These are phyloP conservation scores for Xylariaceae sp. DNA, from an alignment of 2,329 filamentous ascomycete genomes.

Conservation along the genomic window DNA sequence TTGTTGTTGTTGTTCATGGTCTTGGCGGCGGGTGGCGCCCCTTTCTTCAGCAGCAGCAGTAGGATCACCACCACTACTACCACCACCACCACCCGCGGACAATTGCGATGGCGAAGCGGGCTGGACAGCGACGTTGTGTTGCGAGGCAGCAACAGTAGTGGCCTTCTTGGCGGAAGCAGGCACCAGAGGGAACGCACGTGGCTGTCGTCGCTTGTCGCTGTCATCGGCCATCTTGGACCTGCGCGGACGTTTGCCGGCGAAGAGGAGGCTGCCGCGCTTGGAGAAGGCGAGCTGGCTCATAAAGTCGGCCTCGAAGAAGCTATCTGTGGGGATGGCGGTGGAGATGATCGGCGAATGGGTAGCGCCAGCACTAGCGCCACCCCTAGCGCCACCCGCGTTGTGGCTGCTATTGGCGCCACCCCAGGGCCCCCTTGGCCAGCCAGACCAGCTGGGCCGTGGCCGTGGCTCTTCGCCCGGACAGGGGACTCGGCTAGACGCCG, in stretches of 20 bases:
- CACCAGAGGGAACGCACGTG: slow-evolving; percentile 22
- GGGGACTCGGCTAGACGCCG: no score
- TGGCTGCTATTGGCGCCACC: no score
- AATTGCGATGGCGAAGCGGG: no score
- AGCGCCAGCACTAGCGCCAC: neutral
- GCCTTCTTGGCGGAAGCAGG: slow-evolving; percentile 11
- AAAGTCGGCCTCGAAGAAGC: slow-evolving; percentile 51
- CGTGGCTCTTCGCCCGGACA: no score
- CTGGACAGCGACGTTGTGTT: no score
- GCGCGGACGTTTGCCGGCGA: slow-evolving; percentile 38
- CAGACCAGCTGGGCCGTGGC: no score
- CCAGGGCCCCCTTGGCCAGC: no score
- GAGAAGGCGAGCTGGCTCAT: slow-evolving; percentile 52
- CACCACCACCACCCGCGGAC: no score
- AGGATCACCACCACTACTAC: no score
- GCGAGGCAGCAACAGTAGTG: no score
- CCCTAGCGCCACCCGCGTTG: no score
- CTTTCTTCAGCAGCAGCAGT: neutral
- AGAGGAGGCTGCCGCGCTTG: slow-evolving; percentile 56
- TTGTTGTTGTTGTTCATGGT: slow-evolving; percentile 3
- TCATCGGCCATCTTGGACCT: slow-evolving; percentile 20
- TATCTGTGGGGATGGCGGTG: slow-evolving; percentile 48
- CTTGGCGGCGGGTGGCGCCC: slow-evolving; percentile 1
- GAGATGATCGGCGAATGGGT: slow-evolving; percentile 35
- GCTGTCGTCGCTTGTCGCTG: slow-evolving; percentile 7